Base-by-base conservation (phyloP, 352 stramenopile genomes). In the Blastocystis hominis region DNA sequence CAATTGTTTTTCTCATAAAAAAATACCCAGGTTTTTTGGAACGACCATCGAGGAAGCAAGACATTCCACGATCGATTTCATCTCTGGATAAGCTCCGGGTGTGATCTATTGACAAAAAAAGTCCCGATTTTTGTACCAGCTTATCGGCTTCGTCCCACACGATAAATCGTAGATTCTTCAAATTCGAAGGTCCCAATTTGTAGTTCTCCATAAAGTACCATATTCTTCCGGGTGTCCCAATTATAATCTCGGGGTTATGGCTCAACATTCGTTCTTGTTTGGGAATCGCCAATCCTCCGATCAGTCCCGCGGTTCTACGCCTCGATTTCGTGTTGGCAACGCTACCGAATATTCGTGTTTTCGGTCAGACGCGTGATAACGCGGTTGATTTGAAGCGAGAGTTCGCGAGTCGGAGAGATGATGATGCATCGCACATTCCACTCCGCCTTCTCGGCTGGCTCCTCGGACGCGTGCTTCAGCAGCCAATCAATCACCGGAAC, bases 401-500 rank as follows among this genome's bases (percentile, higher is more conserved):
- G 86, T 88, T 95, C 93, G 20, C 93, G 91, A 72, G 93, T 95
- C 3, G 93, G 93, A 15, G 93, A 94, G 59, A 95, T 81, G 34
- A 95, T 93, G 63, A 95, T 76, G 47, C 91, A 92, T 72, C 94
- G 93, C 88, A 92, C 94, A 53, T 88, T 81, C 56, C 63, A 64
- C 30, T 68, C 34, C 46, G 17, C n/a, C 9, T 15, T 36, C 15
- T 84, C 54, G 2, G 3, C 68, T 3, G 2, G 89, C 54, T 93
- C 92, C 17, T 91, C 90, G 20, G 91, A 89, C 42, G 90, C 90
- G 54, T 94, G 90, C 46, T 88, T 84, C n/a, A 97, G 89, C 50
- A 97, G 75, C 42, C 93, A 91, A 75, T 93, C 94, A 61, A 96
- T 89, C 59, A 96, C 94, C 9, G 94, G 93, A 56, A 96, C 86